Base-by-base conservation (phyloP, 768 basidiomycete genomes). In the Tephrocybe sp. region DNA sequence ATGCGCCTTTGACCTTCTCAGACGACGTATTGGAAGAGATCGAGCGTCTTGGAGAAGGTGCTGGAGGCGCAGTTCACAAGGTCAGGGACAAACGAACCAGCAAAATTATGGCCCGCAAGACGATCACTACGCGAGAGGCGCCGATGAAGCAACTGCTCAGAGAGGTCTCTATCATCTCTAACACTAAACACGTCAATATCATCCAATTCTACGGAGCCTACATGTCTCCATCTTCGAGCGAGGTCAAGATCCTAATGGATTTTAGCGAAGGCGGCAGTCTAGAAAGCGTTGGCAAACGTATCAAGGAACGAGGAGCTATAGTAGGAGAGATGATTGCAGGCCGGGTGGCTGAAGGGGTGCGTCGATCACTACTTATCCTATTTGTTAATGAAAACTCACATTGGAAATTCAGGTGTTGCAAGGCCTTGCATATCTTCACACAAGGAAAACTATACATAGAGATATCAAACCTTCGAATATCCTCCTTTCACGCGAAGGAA, bases 241-340 rank as follows among this genome's bases (percentile, higher is more conserved):
- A 98, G 68, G 86, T 99, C 61, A 95, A 95, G 66, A 89, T 99
- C 58, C 76, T 94, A 60, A 95, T 98, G 89, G 97, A 99, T 65
- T 84, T 72, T 59, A 70, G 89, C 66, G 90, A 93, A 61, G 92
- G 91, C 17, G 86, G 92, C 39, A 93, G 90, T 59, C 74, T 99
- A 55, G 97, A 99, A 65, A 78, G 87, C 17, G 85, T 98, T 34
- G 87, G 92, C 44, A 85, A 88, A 64, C 84, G 86, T 52, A 87
- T 94, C 70, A 85, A 84, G 62, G 83, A 89, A 54, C 77, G 83
- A 41, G 83, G 85, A 30, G 90, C 79, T 16, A 75, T 91, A 23
- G 87, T 94, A 48, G 85, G 88, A 39, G 93, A 96, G 73, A 83
- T 80, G 66, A 90, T 98, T 39, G 85, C 92, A 11, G 95, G 93